Conservation (phyloP, 108 stramenopile genomes). For the Nannochloropsis salina region DNA sequence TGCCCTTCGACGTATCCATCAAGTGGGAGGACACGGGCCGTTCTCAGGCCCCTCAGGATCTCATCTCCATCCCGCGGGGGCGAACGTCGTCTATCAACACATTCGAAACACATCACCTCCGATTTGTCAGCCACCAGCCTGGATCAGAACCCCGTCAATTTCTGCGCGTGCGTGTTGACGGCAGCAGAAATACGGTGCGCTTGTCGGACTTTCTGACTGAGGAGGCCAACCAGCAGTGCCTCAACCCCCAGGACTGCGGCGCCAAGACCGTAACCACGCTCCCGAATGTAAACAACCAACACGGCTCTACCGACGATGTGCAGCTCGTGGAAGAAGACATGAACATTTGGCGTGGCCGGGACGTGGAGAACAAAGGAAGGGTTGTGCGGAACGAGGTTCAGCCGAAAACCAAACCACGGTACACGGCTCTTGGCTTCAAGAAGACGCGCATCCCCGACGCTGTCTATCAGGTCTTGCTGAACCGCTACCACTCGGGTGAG, state of each 20-base stretch:
- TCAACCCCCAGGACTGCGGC: not conserved
- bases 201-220: not conserved
- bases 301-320: not conserved
- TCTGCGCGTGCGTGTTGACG: not conserved
- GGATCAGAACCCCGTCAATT: not conserved
- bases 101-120: not conserved
- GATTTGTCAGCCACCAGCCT: not conserved
- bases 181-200: not conserved
- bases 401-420: not conserved
- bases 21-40: constrained; percentile 17
- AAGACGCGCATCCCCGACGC: constrained; percentile 5
- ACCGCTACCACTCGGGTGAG: not conserved
- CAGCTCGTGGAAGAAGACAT: not conserved
- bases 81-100: not conserved
- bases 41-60: not conserved
- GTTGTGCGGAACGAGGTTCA: not conserved
- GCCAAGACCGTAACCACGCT: not conserved
- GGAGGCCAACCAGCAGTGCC: not conserved
- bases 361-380: not conserved
- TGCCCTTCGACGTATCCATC: not conserved
- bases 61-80: not conserved
- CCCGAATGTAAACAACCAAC: not conserved
- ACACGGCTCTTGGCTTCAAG: constrained; percentile 11
- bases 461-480: not conserved
- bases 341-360: not conserved